Evolutionary conservation across 768 basidiomycete species (phyloP).

Genomic region (Amanita pseudoporphyria): DNA sequence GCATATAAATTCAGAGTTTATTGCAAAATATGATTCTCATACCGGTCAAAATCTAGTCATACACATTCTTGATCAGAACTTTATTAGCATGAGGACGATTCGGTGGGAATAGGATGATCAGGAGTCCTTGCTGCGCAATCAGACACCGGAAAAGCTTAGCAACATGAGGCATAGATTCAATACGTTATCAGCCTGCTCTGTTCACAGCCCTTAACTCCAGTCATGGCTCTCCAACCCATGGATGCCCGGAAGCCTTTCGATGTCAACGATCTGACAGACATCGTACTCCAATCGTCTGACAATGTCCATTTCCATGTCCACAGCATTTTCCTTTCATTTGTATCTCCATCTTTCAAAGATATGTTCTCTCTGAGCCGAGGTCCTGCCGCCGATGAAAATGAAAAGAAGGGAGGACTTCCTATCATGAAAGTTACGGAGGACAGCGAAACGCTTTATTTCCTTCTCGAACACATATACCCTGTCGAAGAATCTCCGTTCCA

Average conservation of each 20-base stretch:
- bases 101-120: no score
- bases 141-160: no score
- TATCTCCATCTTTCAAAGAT: constrained; percentile 21
- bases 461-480: constrained; percentile 8
- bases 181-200: no score
- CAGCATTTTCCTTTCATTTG: constrained; percentile 17
- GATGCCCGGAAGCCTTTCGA: background rate
- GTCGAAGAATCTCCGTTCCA: background rate
- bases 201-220: no score
- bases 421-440: constrained; percentile 11
- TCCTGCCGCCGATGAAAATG: background rate
- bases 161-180: no score
- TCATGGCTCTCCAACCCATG: background rate
- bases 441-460: constrained; percentile 6
- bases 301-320: constrained; percentile 20
- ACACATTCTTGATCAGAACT: no score
- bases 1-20: no score
- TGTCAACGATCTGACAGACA: constrained; percentile 11
- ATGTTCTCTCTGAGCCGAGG: constrained; percentile 21
- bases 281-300: constrained; percentile 21
- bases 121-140: no score
- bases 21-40: no score
- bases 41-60: no score
- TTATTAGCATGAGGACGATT: no score
- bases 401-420: constrained; percentile 2